phyloP scores from a whole-genome alignment of 2,329 filamentous ascomycete species.

The Trichoderma atrobrunneum region DNA sequence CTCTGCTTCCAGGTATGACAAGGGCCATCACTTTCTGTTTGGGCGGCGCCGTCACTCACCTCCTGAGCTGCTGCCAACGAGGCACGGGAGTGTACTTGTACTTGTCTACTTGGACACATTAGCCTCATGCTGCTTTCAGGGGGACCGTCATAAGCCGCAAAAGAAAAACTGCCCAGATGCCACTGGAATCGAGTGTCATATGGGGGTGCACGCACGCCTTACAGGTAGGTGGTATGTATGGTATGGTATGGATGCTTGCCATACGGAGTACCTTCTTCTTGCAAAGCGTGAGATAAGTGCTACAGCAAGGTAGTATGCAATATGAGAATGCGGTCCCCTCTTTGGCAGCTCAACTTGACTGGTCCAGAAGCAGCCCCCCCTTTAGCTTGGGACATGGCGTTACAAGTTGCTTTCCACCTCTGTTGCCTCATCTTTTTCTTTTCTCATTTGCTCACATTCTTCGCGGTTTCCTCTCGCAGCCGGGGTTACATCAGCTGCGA shows the following conservation, averaged over 20 bases:
- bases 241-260: neutral
- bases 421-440: neutral
- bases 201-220: neutral
- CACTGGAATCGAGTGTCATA: neutral
- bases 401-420: neutral
- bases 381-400: neutral
- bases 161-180: neutral
- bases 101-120: neutral
- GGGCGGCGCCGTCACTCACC: neutral
- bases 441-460: slow-evolving; percentile 4
- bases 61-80: neutral
- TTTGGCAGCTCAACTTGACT: neutral
- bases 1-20: neutral
- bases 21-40: neutral
- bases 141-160: neutral
- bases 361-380: neutral
- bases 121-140: neutral
- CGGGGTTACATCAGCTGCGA: slow-evolving; percentile 15
- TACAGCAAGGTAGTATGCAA: neutral
- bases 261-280: neutral
- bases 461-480: neutral
- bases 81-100: neutral
- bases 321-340: slow-evolving; percentile 6
- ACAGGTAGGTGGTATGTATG: neutral
- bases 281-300: neutral